Evolutionary conservation across 371 early-diverging fungal genomes (phyloP).

Genomic region (Mortierella sp.): DNA sequence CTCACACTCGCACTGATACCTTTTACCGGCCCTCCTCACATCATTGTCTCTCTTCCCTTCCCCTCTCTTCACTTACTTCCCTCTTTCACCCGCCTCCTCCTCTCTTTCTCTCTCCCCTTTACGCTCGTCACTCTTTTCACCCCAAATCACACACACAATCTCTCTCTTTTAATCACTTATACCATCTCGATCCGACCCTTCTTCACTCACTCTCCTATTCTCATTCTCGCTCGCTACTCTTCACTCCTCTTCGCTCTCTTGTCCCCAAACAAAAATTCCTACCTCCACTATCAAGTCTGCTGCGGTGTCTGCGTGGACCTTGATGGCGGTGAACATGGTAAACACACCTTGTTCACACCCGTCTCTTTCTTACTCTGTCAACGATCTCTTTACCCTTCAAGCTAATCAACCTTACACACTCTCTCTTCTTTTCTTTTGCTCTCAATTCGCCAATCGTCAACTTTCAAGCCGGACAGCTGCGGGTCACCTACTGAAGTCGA

Average conservation of each 20-base stretch:
- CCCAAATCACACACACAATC: not conserved
- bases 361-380: not conserved
- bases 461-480: slow-evolving; percentile 34
- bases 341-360: not conserved
- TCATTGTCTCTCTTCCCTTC: not conserved
- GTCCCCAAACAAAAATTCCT: slow-evolving; percentile 18
- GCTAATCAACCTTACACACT: not conserved
- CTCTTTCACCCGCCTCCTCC: not conserved
- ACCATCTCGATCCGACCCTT: not conserved
- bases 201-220: not conserved
- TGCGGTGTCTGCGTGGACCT: slow-evolving; percentile 32
- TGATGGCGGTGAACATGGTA: slow-evolving; percentile 43
- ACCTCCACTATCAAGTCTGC: slow-evolving; percentile 16
- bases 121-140: not conserved
- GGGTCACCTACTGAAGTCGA: slow-evolving; percentile 42
- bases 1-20: too few species aligned
- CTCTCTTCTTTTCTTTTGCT: not conserved
- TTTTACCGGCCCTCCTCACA: not conserved
- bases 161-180: not conserved
- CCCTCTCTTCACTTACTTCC: not conserved
- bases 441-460: not conserved
- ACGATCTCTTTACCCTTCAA: not conserved
- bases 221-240: not conserved
- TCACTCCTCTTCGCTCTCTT: not conserved
- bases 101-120: not conserved